Evolutionary conservation across 257 asterid genomes (phyloP), one percentile per base, ranked within the genome.

Genomic region (Solanum etuberosum): DNA sequence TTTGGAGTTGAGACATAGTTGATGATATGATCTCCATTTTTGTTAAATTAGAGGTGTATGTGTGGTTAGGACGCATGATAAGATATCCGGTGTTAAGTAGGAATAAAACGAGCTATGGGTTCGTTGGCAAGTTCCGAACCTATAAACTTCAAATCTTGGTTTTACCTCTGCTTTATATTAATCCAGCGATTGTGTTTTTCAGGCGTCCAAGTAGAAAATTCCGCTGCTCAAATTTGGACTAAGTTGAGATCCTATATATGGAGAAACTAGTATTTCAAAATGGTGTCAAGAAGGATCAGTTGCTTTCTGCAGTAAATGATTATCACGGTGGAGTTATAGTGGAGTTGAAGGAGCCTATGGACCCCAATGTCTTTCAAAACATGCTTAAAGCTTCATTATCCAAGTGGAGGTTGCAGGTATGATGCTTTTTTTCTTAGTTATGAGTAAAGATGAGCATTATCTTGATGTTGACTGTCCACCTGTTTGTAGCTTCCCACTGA

Each of bases 341-440:
- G 84, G 98, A 93, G 80, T 29, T 95, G 91, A 51, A 91, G 91
- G 94, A 91, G 87, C 88, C 92, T 40, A 92, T 95, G 92, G 94
- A 93, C 80, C 92, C 94, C 38, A 63, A 51, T 38, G 57, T 84
- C 68, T 95, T 95, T 67, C 81, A 88, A 71, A 57, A 90, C 86
- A 71, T 86, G 87, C 96, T 95, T 46, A 92, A 86, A 89, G 90
- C 87, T 89, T 94, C 98, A 32, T 65, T 95, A 67, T 87, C 90
- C 40, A 90, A 86, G 48, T 95, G 98, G 98, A 92, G 89, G 87
- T 86, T 91, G 90, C 95, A 92, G 98, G 98, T 95, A 86, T 88
- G 7, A 85, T 37, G 27, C 34, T 21, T 61, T 38, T 35, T 25
- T 84, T 38, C n/a, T 3, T 15, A 8, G 15, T 37, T 15, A 37